These are phyloP conservation scores for Dactylellina leptospora DNA, from an alignment of 2,329 filamentous ascomycete genomes.

Conservation along the genomic window DNA sequence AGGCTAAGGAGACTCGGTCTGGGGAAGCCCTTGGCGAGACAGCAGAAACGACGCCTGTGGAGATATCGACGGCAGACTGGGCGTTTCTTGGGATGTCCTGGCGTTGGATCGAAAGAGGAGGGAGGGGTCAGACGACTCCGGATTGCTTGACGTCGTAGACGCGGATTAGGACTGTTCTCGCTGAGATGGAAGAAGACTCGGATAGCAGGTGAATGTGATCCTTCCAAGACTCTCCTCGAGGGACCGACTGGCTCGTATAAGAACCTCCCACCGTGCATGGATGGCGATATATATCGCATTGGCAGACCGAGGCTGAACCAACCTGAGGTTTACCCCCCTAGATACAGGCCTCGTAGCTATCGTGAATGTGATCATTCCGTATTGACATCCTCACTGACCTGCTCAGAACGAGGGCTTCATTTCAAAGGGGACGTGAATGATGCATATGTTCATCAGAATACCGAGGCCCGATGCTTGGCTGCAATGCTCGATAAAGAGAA, in stretches of 20 bases:
- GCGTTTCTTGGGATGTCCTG: conserved; percentile 45
- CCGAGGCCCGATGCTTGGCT: conserved; percentile 33
- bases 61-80: conserved; percentile 22
- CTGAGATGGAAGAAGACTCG: conserved; percentile 29
- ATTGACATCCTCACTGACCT: conserved; percentile 2
- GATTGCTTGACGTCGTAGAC: conserved; percentile 18
- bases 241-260: conserved; percentile 25
- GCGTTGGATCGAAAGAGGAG: conserved; percentile 23
- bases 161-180: conserved; percentile 18
- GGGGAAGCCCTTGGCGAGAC: conserved; percentile 32
- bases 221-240: not conserved
- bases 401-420: not conserved
- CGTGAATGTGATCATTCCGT: conserved; percentile 37
- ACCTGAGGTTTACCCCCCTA: too few species aligned
- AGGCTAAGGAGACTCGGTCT: conserved; percentile 23
- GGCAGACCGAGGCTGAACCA: conserved; percentile 40
- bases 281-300: conserved; percentile 13
- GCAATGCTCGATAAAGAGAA: too few species aligned
- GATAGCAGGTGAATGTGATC: conserved; percentile 11
- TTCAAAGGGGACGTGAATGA: too few species aligned
- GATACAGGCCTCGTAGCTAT: too few species aligned
- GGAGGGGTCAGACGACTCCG: conserved; percentile 38
- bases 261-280: conserved; percentile 16
- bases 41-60: not conserved
- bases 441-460: not conserved